Conservation (phyloP, 75 land plant species). For the Picea sitchensis region DNA sequence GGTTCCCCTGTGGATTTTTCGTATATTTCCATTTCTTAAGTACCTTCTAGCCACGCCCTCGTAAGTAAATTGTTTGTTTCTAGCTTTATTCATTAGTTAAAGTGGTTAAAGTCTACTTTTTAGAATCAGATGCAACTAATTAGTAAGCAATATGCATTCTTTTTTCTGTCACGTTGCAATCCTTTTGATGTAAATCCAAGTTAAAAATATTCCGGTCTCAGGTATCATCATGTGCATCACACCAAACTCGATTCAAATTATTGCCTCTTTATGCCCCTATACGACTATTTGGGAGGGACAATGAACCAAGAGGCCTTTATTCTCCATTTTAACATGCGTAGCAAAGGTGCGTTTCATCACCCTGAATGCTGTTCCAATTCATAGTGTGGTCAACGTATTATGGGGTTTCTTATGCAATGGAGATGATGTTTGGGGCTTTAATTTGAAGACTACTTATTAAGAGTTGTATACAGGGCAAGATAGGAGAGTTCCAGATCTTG, state of each 20-base stretch:
- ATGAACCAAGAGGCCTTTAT: conserved; percentile 12
- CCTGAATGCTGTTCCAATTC: no score
- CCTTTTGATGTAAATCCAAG: not conserved
- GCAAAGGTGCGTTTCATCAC: conserved; percentile 6
- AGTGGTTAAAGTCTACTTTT: no score
- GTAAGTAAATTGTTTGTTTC: conserved; percentile 11
- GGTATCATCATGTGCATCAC: conserved; percentile 39
- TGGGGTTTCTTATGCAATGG: not conserved
- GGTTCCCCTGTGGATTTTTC: conserved; percentile 22
- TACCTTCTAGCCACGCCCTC: conserved; percentile 17
- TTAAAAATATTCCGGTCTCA: conserved; percentile 3
- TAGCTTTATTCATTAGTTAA: not conserved
- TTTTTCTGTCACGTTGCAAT: not conserved
- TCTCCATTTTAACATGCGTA: conserved; percentile 15
- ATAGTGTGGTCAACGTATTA: not conserved
- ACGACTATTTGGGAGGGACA: conserved; percentile 42
- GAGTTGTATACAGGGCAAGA: conserved; percentile 11
- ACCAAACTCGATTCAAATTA: conserved; percentile 29
- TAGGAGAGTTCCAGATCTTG: conserved; percentile 25
- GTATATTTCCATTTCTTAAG: conserved; percentile 18
- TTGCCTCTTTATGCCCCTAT: conserved; percentile 46
- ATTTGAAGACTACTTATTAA: not conserved
- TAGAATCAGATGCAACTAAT: not conserved
- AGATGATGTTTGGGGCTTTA: not conserved
- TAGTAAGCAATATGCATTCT: not conserved